phyloP scores from a whole-genome alignment of 1,139 yeast genomes.

The Blastobotrys aristatus region DNA sequence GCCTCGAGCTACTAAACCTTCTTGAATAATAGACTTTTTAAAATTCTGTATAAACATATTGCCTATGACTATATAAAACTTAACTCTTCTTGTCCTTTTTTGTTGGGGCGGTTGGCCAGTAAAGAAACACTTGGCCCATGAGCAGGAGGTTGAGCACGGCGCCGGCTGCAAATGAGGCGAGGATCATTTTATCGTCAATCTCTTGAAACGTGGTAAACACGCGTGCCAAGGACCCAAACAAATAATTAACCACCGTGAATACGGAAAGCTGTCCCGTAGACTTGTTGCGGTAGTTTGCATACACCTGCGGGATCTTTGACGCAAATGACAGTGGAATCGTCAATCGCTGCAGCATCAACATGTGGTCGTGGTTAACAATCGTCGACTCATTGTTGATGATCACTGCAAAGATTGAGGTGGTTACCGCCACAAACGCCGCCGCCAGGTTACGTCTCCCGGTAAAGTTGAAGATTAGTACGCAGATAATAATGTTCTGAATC shows the following conservation, averaged over 20 bases:
- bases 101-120: conserved; percentile 25
- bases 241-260: conserved; percentile 51
- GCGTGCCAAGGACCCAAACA: conserved; percentile 51
- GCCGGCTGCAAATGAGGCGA: conserved; percentile 33
- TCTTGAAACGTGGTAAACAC: conserved; percentile 52
- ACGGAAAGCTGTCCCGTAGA: conserved; percentile 53
- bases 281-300: conserved; percentile 42
- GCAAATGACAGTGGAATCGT: conserved; percentile 51
- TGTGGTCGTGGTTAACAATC: conserved; percentile 24
- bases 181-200: conserved; percentile 34
- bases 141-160: conserved; percentile 35
- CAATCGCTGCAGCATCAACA: conserved; percentile 42
- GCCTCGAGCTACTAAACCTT: not conserved
- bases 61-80: no score
- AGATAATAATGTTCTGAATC: conserved; percentile 38
- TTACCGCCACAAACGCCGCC: conserved; percentile 27
- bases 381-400: conserved; percentile 22
- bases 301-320: conserved; percentile 55
- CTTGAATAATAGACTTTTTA: no score
- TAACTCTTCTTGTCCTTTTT: not conserved
- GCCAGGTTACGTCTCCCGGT: conserved; percentile 20
- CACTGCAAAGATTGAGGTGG: conserved; percentile 23
- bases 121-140: conserved; percentile 35
- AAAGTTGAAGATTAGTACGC: conserved; percentile 34
- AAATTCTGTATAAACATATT: no score